Percentiles rank a stretch among this genome's conserved stretches.
Evolutionary conservation across 768 basidiomycete genomes (phyloP).

Genomic region (Psilocybe sp.): DNA sequence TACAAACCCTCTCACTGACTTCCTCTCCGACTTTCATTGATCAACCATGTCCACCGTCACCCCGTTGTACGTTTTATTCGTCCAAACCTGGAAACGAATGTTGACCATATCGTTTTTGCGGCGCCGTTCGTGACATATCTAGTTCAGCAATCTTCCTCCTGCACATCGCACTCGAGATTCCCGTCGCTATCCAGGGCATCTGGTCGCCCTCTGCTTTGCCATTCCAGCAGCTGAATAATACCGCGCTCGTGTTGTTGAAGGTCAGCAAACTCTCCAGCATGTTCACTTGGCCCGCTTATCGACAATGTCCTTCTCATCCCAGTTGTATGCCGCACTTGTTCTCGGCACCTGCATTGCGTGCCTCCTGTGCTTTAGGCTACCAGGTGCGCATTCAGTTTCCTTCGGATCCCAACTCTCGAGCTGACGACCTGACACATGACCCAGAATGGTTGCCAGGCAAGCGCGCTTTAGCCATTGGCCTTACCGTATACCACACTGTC

Average conservation of each 20-base stretch:
- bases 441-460: conserved; percentile 86
- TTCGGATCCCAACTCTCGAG: neutral
- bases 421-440: neutral
- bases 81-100: neutral
- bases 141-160: conserved; percentile 65
- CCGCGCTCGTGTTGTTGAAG: conserved; percentile 72
- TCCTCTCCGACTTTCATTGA: neutral
- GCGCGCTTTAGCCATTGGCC: conserved; percentile 73
- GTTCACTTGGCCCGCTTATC: neutral
- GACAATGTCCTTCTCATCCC: neutral
- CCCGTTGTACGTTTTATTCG: conserved; percentile 33
- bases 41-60: conserved; percentile 28
- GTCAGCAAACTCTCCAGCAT: conserved; percentile 30
- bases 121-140: neutral
- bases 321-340: conserved; percentile 71
- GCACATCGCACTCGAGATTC: conserved; percentile 77
- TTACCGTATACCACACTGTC: conserved; percentile 74
- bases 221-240: conserved; percentile 81
- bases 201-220: conserved; percentile 62
- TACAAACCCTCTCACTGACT: neutral
- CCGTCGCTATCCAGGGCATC: conserved; percentile 74
- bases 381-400: conserved; percentile 46
- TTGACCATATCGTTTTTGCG: neutral
- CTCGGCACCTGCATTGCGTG: conserved; percentile 59
- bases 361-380: conserved; percentile 66